phyloP scores from a whole-genome alignment of 2,329 filamentous ascomycete genomes.

The Nemania sp. region DNA sequence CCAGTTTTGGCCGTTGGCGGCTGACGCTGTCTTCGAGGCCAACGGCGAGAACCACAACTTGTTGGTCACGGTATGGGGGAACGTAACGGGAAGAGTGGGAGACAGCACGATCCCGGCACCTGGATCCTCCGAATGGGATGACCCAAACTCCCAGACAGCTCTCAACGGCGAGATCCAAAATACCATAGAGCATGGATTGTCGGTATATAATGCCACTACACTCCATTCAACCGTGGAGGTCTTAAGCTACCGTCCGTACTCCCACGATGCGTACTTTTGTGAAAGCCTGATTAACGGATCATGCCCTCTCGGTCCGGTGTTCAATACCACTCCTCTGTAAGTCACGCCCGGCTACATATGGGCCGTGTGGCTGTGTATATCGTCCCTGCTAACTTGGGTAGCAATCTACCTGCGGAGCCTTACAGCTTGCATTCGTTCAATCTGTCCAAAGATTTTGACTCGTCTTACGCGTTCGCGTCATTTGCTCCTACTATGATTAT shows the following conservation, averaged over 20 bases:
- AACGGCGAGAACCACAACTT: slow-evolving; percentile 71
- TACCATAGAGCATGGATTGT: slow-evolving; percentile 60
- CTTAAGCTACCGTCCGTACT: slow-evolving; percentile 79
- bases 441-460: slow-evolving; percentile 78
- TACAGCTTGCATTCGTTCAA: slow-evolving; percentile 76
- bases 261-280: slow-evolving; percentile 73
- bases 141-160: slow-evolving; percentile 64
- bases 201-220: slow-evolving; percentile 74
- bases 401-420: slow-evolving; percentile 44
- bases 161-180: slow-evolving; percentile 82
- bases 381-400: slow-evolving; percentile 36
- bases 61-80: slow-evolving; percentile 86
- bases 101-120: slow-evolving; percentile 69
- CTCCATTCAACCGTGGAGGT: slow-evolving; percentile 78
- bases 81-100: slow-evolving; percentile 81
- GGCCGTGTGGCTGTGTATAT: slow-evolving; percentile 8
- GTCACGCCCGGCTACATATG: slow-evolving; percentile 42
- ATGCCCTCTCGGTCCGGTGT: slow-evolving; percentile 83
- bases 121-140: slow-evolving; percentile 69
- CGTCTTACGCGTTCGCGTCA: slow-evolving; percentile 88
- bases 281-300: slow-evolving; percentile 66
- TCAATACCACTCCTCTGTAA: slow-evolving; percentile 62
- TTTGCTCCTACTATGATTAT: slow-evolving; percentile 80
- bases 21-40: slow-evolving; percentile 80
- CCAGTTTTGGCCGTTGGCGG: slow-evolving; percentile 82